Base-by-base conservation (phyloP, 2,329 filamentous ascomycete species). In the Calycina herbarum region DNA sequence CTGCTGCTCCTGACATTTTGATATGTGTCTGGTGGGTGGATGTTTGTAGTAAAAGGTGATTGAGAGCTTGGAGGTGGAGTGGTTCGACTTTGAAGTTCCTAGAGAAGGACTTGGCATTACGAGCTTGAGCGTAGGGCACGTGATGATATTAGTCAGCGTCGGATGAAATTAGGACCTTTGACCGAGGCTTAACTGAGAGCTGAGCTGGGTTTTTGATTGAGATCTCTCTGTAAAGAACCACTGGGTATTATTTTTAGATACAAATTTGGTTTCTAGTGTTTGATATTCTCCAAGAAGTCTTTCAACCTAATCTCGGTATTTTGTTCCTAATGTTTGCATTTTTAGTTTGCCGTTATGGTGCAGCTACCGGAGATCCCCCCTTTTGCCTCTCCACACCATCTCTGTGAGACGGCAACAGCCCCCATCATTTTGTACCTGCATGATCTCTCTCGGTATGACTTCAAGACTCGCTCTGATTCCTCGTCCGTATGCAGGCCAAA, bases 1-100 rank as follows among this genome's bases (percentile, higher is more conserved):
- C 67, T 59, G 68, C 72, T 58, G 72, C 72, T 72, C 72, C 71
- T 57, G 74, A 76, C 75, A 76, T 77, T 57, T 42, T 73, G 29
- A 58, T 42, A 45, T 51, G 56, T 67, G 56, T 5, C 51, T 5
- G 31, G 62, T 65, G 62, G 64, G 62, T 62, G 48, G 61, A 45
- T 62, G 54, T 45, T 51, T 61, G 59, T 61, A 29, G 31, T 45
- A 54, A 60, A 42, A 31, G 51, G 54, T 51, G 45, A 51, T 24
- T 48, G 54, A 45, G 10, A 57, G 57, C 56, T 58, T 65, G 27
- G 24, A 51, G 13, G 27, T 20, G 62, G 63, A 54, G 64, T 72
- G 67, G 70, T 66, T 65, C 65, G 68, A 67, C 61, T 64, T 51
- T 59, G 62, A 59, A 62, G 61, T 62, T 64, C 64, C 61, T 13